Evolutionary conservation across 305 asterid genomes (phyloP).

Genomic region (Rubia occidens): DNA sequence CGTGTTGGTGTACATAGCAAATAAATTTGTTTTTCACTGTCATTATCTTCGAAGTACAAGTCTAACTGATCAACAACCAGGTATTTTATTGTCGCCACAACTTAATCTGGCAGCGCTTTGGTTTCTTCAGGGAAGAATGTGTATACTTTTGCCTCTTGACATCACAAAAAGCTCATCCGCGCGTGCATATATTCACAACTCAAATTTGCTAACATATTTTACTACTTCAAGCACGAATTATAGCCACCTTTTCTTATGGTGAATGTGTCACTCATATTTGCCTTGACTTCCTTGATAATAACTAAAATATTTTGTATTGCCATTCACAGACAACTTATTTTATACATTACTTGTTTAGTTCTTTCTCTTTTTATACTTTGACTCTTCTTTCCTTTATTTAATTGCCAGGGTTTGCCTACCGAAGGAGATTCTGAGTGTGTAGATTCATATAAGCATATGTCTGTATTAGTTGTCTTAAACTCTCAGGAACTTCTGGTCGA

Average conservation of each 20-base stretch:
- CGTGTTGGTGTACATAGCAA: background rate
- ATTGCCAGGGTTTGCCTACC: conserved; percentile 76
- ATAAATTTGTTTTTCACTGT: background rate
- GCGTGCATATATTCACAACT: background rate
- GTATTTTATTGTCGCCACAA: background rate
- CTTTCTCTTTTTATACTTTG: conserved; percentile 9
- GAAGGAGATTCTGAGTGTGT: conserved; percentile 78
- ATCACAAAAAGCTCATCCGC: background rate
- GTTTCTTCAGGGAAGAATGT: background rate
- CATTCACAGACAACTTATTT: conserved; percentile 12
- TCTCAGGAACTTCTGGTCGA: conserved; percentile 86
- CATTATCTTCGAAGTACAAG: background rate
- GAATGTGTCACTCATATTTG: background rate
- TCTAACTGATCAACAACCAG: background rate
- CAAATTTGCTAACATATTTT: background rate
- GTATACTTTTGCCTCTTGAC: background rate
- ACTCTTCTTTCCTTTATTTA: conserved; percentile 14
- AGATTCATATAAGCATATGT: conserved; percentile 91
- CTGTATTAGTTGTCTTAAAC: conserved; percentile 75
- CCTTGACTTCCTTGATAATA: background rate
- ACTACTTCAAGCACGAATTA: background rate
- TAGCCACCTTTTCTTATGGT: background rate
- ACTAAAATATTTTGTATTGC: conserved; percentile 8
- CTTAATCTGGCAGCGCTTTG: background rate
- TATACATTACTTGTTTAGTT: background rate